Percentiles rank a stretch among this genome's conserved stretches.
These are phyloP conservation scores for Pestalotiopsis sp. DNA, from an alignment of 2,329 filamentous ascomycete genomes.

Conservation along the genomic window DNA sequence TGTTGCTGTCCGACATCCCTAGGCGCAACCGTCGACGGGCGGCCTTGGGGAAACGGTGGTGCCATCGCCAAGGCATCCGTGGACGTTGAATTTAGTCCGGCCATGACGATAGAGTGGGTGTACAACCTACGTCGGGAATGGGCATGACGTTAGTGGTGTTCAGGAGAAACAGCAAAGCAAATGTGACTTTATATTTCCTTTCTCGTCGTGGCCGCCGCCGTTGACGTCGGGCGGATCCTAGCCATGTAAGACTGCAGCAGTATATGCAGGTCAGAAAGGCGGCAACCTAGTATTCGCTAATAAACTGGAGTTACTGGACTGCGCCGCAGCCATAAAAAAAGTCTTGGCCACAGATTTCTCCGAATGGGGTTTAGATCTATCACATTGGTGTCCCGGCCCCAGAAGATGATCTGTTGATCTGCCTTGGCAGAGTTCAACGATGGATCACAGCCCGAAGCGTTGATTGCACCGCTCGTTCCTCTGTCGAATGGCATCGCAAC, in stretches of 20 bases:
- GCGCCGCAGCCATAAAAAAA: neutral
- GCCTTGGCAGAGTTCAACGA: neutral
- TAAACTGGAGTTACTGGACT: neutral
- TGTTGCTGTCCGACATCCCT: neutral
- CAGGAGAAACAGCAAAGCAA: neutral
- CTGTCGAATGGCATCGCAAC: neutral
- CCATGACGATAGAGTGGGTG: neutral
- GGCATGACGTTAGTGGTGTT: neutral
- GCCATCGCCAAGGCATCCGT: neutral
- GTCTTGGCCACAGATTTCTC: constrained; percentile 7
- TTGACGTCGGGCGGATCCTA: neutral
- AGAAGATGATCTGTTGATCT: neutral
- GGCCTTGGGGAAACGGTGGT: neutral
- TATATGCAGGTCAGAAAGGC: neutral
- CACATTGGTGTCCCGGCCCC: neutral
- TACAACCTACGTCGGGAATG: neutral
- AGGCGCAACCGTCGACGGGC: neutral
- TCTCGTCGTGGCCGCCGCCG: neutral
- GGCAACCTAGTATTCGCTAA: neutral
- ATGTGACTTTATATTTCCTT: constrained; percentile 7
- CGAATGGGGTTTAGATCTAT: neutral
- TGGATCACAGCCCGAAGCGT: neutral
- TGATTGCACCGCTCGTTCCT: neutral
- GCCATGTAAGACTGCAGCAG: neutral
- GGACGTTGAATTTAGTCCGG: neutral